These are phyloP conservation scores for Berberis vulgaris DNA, from an alignment of 164 flowering plant species.

Conservation along the genomic window DNA sequence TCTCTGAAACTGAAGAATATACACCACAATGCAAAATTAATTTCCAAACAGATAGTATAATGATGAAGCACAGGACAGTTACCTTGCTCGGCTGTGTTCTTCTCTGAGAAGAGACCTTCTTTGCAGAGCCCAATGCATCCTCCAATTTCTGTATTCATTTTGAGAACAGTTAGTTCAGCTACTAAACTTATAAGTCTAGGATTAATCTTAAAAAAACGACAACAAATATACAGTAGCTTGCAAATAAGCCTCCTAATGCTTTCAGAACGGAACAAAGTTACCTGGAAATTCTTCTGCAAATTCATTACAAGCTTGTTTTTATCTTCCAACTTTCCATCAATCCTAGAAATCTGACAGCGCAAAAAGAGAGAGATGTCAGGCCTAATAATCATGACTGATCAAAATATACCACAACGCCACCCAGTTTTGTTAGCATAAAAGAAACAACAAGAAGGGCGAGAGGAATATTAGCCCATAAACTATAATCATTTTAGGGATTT, in stretches of 20 bases:
- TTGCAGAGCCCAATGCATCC: constrained; percentile 45
- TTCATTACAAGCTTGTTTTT: constrained; percentile 36
- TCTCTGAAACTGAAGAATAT: constrained; percentile 49
- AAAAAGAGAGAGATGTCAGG: neutral
- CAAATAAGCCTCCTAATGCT: neutral
- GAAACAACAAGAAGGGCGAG: too few species aligned
- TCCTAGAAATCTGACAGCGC: constrained; percentile 40
- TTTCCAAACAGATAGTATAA: neutral
- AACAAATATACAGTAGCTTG: neutral
- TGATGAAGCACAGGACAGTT: neutral
- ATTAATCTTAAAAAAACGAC: neutral
- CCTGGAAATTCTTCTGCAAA: constrained; percentile 61
- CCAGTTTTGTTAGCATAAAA: too few species aligned
- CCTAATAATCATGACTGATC: too few species aligned
- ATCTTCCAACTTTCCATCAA: constrained; percentile 43
- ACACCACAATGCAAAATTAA: neutral
- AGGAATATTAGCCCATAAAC: too few species aligned
- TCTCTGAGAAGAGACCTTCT: constrained; percentile 46
- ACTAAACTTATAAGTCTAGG: neutral
- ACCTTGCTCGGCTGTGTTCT: constrained; percentile 61
- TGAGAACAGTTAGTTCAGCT: constrained; percentile 1
- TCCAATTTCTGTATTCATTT: constrained; percentile 54
- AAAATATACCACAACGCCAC: too few species aligned
- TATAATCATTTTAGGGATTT: too few species aligned
- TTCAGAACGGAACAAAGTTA: constrained; percentile 10